Evolutionary conservation across 83 land plant species (phyloP).

Genomic region (Picea abies): DNA sequence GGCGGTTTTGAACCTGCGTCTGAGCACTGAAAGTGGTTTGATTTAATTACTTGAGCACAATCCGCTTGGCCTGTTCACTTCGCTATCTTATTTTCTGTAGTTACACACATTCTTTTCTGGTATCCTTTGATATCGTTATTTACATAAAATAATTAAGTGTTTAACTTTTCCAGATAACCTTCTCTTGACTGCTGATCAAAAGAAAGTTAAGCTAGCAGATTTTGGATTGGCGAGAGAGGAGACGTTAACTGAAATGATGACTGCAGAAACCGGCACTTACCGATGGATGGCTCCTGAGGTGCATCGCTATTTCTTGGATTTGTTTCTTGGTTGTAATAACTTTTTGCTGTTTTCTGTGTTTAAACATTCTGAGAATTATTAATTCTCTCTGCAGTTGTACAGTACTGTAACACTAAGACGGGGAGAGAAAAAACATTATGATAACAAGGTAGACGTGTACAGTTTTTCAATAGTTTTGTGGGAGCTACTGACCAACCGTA

Average conservation of each 20-base stretch:
- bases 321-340: background rate
- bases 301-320: background rate
- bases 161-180: slow-evolving; percentile 29
- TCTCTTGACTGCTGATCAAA: slow-evolving; percentile 44
- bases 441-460: slow-evolving; percentile 86
- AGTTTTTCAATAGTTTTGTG: slow-evolving; percentile 81
- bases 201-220: slow-evolving; percentile 46
- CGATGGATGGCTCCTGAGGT: slow-evolving; percentile 64
- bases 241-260: slow-evolving; percentile 55
- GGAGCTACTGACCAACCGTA: slow-evolving; percentile 77
- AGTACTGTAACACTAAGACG: slow-evolving; percentile 61
- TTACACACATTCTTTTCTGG: too few species aligned
- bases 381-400: slow-evolving; percentile 38
- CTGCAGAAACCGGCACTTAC: slow-evolving; percentile 56
- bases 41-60: too few species aligned
- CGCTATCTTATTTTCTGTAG: too few species aligned
- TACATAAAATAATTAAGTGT: background rate
- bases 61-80: too few species aligned
- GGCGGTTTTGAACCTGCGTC: too few species aligned
- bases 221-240: slow-evolving; percentile 50
- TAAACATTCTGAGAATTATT: background rate
- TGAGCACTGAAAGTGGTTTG: too few species aligned
- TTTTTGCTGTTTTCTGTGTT: background rate
- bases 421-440: slow-evolving; percentile 81
- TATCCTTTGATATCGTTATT: too few species aligned